Evolutionary conservation across 192 early-diverging fungal species (phyloP).

Genomic region (Geranomyces michiganensis): DNA sequence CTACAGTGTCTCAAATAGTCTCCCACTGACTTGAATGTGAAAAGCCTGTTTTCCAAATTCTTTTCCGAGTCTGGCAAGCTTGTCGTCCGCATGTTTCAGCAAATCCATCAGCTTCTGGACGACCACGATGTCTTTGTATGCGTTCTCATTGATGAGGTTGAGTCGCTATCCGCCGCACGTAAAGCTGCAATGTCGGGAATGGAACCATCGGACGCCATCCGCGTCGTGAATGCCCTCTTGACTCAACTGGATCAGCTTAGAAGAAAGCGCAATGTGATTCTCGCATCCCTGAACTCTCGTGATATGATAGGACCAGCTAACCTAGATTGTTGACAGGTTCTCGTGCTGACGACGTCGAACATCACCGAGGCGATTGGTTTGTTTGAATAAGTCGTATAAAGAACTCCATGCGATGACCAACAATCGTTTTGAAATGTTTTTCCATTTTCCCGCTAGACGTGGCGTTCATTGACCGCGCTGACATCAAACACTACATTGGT

Average conservation of each 20-base stretch:
- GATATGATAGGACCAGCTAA: not conserved
- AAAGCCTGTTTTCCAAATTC: slow-evolving; percentile 73
- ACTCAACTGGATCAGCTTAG: slow-evolving; percentile 73
- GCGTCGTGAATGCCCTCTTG: slow-evolving; percentile 71
- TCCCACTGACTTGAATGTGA: too few relatives aligned
- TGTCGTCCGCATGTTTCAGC: slow-evolving; percentile 64
- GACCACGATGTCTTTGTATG: slow-evolving; percentile 63
- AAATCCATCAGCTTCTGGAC: slow-evolving; percentile 58
- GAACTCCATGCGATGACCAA: too few relatives aligned
- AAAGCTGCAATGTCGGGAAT: slow-evolving; percentile 62
- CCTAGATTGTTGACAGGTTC: slow-evolving; percentile 9
- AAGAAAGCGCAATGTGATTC: slow-evolving; percentile 54
- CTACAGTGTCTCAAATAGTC: not conserved
- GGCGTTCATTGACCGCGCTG: slow-evolving; percentile 69
- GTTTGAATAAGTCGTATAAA: not conserved
- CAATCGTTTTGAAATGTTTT: too few relatives aligned
- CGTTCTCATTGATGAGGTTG: slow-evolving; percentile 77
- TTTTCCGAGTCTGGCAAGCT: slow-evolving; percentile 75
- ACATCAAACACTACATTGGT: slow-evolving; percentile 56
- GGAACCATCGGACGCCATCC: slow-evolving; percentile 72
- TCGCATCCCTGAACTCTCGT: not conserved
- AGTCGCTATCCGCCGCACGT: slow-evolving; percentile 67
- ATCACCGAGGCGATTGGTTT: slow-evolving; percentile 59
- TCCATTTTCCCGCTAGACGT: slow-evolving; percentile 39
- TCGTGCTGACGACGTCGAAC: slow-evolving; percentile 73